phyloP scores from a whole-genome alignment of 495 filamentous ascomycete species.

The Emericellopsis terricola region DNA sequence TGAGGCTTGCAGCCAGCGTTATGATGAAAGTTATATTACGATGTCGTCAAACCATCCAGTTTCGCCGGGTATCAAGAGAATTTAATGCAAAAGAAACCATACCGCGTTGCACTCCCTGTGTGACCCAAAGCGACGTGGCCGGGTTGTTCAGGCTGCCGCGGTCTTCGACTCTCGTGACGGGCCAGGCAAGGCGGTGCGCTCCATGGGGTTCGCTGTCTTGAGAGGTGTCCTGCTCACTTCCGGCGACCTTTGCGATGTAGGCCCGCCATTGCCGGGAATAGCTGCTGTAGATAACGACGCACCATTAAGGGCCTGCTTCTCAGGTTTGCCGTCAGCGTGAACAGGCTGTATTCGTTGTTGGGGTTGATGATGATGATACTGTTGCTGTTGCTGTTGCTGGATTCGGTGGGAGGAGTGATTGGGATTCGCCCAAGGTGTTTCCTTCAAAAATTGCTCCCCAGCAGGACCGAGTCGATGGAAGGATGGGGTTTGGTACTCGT shows the following conservation, averaged over 20 bases:
- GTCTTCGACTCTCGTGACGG: background rate
- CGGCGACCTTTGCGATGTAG: no score
- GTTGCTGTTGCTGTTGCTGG: no score
- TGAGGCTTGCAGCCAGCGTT: no score
- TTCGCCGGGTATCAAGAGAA: no score
- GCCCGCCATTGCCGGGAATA: background rate
- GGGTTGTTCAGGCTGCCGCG: conserved; percentile 1
- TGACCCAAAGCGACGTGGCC: no score
- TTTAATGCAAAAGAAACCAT: no score
- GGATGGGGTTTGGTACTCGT: conserved; percentile 9
- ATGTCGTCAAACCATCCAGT: no score
- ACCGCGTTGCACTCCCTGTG: no score
- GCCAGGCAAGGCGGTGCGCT: background rate
- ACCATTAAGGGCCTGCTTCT: background rate
- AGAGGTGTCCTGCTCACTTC: background rate
- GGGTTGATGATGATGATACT: conserved; percentile 10
- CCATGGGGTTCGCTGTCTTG: background rate
- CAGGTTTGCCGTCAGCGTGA: conserved; percentile 5
- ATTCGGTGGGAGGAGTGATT: conserved; percentile 68
- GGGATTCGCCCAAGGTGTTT: conserved; percentile 76
- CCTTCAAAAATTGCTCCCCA: conserved; percentile 66
- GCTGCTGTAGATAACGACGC: background rate
- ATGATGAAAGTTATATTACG: no score
- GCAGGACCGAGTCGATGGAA: conserved; percentile 31
- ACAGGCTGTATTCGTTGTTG: conserved; percentile 9